phyloP scores from a whole-genome alignment of 163 green algal species.

The Volvox carteri region DNA sequence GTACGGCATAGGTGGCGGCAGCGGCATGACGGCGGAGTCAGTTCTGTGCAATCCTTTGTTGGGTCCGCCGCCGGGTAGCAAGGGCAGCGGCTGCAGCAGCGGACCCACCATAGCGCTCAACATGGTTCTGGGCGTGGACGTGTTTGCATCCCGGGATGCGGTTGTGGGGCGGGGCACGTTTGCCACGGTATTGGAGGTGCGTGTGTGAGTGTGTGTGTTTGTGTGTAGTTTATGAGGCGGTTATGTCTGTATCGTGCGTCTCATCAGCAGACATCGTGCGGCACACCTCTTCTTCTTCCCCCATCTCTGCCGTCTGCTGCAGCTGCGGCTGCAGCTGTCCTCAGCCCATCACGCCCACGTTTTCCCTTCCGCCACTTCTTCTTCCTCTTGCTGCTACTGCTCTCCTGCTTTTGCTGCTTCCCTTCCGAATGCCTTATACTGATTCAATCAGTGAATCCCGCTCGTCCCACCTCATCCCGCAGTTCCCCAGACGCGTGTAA shows the following conservation, averaged over 20 bases:
- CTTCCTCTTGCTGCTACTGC: no score
- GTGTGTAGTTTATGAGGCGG: background rate
- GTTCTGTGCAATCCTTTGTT: conserved; percentile 1
- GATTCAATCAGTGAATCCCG: no score
- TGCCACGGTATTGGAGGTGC: conserved; percentile 32
- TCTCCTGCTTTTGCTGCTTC: no score
- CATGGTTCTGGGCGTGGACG: conserved; percentile 46
- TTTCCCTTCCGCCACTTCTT: no score
- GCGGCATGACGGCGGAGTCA: background rate
- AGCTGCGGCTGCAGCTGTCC: no score
- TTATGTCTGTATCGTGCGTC: background rate
- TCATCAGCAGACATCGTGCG: no score
- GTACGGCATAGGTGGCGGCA: background rate
- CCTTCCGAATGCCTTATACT: no score
- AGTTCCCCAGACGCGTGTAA: no score
- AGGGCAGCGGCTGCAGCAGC: conserved; percentile 13
- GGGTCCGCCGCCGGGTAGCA: background rate
- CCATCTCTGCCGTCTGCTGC: no score
- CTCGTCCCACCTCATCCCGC: no score
- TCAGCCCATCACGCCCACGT: no score
- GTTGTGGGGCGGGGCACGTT: conserved; percentile 42
- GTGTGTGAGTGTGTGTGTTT: background rate
- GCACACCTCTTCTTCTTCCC: no score
- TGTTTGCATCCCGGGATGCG: conserved; percentile 13
- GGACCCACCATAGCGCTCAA: conserved; percentile 2